Evolutionary conservation across 1,284 basidiomycete species (phyloP).

Genomic region (Meripilus lineatus): DNA sequence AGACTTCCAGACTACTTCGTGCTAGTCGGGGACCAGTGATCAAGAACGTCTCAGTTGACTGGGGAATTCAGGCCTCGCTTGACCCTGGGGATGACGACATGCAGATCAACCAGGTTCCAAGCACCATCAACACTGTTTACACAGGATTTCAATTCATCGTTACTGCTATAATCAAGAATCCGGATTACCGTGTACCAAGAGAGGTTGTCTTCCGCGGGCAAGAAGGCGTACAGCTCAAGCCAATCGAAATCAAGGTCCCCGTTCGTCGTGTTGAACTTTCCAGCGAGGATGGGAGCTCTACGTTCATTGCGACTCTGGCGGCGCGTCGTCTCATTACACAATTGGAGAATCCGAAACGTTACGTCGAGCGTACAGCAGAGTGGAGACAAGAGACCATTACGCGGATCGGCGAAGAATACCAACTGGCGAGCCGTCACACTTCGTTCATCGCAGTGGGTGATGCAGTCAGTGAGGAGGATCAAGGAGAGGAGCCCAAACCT

Average conservation of each 20-base stretch:
- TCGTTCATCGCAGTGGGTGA: too few relatives aligned
- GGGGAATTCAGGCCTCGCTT: conserved; percentile 31
- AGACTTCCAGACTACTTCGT: conserved; percentile 43
- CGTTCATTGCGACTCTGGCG: too few relatives aligned
- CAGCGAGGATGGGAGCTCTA: background rate
- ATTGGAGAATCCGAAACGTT: too few relatives aligned
- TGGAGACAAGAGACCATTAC: conserved; percentile 6
- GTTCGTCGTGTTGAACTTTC: conserved; percentile 5
- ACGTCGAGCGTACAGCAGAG: too few relatives aligned
- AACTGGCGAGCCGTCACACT: conserved; percentile 12
- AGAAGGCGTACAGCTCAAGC: conserved; percentile 5
- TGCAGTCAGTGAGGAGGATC: too few relatives aligned
- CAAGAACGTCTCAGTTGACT: conserved; percentile 42
- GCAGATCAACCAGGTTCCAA: conserved; percentile 13
- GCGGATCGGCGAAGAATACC: conserved; percentile 11
- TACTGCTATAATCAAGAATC: conserved; percentile 8
- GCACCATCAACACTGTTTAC: conserved; percentile 5
- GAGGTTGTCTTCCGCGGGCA: conserved; percentile 6
- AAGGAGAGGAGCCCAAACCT: too few relatives aligned
- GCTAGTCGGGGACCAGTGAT: conserved; percentile 44
- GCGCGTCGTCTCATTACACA: conserved; percentile 13
- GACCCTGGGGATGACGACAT: conserved; percentile 12
- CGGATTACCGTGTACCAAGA: conserved; percentile 3
- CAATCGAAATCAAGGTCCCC: conserved; percentile 5
- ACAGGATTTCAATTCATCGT: conserved; percentile 9